Evolutionary conservation across 73 alveolate genomes (phyloP), one percentile per base, ranked within the genome.

Genomic region (Blepharisma stoltei): DNA sequence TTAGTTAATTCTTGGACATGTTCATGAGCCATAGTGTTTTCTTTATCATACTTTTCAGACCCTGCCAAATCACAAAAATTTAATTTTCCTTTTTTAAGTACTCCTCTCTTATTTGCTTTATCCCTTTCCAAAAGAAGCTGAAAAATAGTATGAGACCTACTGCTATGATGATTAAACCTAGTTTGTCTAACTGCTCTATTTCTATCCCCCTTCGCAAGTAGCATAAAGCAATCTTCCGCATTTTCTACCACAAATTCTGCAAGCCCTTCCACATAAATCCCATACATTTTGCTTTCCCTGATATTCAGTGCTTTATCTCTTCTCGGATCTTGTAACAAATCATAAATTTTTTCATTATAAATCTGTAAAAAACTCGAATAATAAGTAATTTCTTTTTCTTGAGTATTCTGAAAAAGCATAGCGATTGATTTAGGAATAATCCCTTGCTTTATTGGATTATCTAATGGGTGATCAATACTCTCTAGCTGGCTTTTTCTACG

Each of bases 61-160:
- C 95, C 95, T 9, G 95, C 95, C 77, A 88, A 67, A 60, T 88
- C 95, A 25, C 89, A 76, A 48, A 86, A 70, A 66, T 86, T 86
- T 25, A 86, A 79, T 81, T 86, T 86, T 32, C 88, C 93, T 78
- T 81, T 81, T 32, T 76, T 73, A 14, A 83, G 73, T 65, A 76
- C 48, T 6, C 92, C 92, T 53, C 78, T 60, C 55, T 80, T 71
- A 46, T 88, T 85, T 53, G 89, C 71, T 25, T 71, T 78, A 41
- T 88, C 86, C 6, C 86, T 80, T 55, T 87, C 94, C 6, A 87
- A 54, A 6, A 49, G 47, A 1, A 87, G 27, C 78, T 87, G 81
- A 69, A 87, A 87, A n/a, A 87, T 60, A n/a, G 91, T 67, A 68
- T 88, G 95, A 46, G 92, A 83, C 46, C 95, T 38, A 6, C 91